Evolutionary conservation across 1,284 basidiomycete genomes (phyloP), one percentile per base, ranked within the genome.

Genomic region (Meira miltonrushii): DNA sequence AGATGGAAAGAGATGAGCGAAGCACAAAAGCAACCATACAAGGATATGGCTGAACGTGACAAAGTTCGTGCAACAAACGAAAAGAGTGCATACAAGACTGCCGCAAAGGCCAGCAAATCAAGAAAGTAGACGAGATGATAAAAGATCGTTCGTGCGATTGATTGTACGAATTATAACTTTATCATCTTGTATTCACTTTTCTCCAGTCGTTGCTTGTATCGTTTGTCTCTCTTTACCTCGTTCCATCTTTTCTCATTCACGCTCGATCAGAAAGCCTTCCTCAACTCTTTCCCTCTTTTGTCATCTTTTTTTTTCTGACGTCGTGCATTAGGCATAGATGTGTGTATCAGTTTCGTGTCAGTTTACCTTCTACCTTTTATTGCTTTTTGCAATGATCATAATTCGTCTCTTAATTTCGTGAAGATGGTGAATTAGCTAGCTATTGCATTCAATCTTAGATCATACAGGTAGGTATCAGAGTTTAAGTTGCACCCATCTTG

Each of bases 21-120:
- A 13, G 83, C 84, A 56, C 88, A 92, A 82, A 90, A 89, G 82
- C 91, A 91, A 90, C 92, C 92, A n/a, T 95, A 93, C 82, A 74
- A 87, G 67, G 88, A 91, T 66, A 86, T 89, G 81, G 92, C 92
- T 62, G 84, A 86, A 53, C 84, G 84, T 61, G 92, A 95, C 81
- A 95, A 94, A 83, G 79, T 82, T 64, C 85, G 91, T 59, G 88
- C 88, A 43, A 90, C 90, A 76, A 81, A 85, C 55, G 89, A 90
- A 79, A 92, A 91, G 81, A 83, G 83, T 53, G 85, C 83, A 8
- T 86, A 89, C 80, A 43, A 50, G 40, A 33, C 37, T 55, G 41
- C 17, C 25, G 13, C 38, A 39, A 33, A 53, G 51, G 38, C 19
- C 51, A 39, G 54, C 43, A 46, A 11, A 13, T 28, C 23, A 2